Base-by-base conservation (phyloP, 1,284 basidiomycete species). In the Abortiporus biennis region DNA sequence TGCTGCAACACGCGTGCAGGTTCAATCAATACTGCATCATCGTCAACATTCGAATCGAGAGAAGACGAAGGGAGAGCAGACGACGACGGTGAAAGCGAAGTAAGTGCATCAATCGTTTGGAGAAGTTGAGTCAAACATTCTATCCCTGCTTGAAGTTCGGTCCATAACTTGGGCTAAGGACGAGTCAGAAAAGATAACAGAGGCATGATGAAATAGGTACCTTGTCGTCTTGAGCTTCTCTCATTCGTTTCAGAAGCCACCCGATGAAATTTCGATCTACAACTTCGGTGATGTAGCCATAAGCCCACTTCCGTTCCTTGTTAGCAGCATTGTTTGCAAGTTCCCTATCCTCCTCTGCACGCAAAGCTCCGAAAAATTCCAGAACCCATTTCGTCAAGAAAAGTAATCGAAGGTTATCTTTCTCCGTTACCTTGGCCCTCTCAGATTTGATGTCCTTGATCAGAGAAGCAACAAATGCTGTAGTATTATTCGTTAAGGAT, bases 381-480 rank as follows among this genome's bases (percentile, higher is more conserved):
- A 96, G 74, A 57, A 94, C 84, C 83, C 92, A 96, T 48, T 87
- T 84, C 1, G 84, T 77, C 20, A 94, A 72, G 59, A 79, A 91
- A 17, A 95, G 72, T 5, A 92, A 71, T 1, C 93, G 80, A 34
- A 93, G 72, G 54, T 91, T 86, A 61, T 96, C 92, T 50, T 92
- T 89, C 54, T 93, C 90, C 1, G 85, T 84, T 44, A 96, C 83
- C 61, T 94, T 94, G 23, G 82, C 74, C 19, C 92, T 74, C 61
- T 97, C 93, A 50, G 89, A 88, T 47, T 85, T 80, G 59, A 97
- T 95, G 56, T 97, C 93, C 61, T 87, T 92, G 43, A 96, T 65
- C n/a, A 96, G 67, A 1, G 80, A 81, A 2, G 77, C 68, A 42
- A 96, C 75, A 63, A 96, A 92, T 20, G 80, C 92, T 95, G 38